Conservation (phyloP, 371 early-diverging fungal species). For the Mucor piriformis region DNA sequence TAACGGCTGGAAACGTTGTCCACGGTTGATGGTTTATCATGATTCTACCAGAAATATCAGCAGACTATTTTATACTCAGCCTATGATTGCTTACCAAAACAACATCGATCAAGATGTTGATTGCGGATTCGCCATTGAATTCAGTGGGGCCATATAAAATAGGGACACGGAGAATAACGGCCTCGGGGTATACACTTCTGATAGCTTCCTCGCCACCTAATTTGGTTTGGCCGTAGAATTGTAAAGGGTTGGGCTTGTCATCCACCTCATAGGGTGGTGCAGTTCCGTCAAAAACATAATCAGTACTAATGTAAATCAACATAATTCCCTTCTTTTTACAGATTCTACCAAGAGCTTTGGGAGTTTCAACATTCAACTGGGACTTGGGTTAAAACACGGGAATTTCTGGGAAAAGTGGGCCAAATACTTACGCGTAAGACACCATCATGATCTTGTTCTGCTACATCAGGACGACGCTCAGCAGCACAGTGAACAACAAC, state of each 20-base stretch:
- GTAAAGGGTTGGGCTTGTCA: constrained; percentile 76
- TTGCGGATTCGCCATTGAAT: constrained; percentile 75
- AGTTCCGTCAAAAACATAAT: constrained; percentile 91
- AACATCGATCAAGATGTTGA: constrained; percentile 70
- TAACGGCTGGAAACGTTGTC: constrained; percentile 75
- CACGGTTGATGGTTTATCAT: constrained; percentile 50
- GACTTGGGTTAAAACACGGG: too few species aligned
- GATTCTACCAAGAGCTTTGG: constrained; percentile 59
- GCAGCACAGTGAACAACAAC: constrained; percentile 88
- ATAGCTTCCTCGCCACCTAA: constrained; percentile 75
- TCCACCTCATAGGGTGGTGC: constrained; percentile 76
- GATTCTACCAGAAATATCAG: constrained; percentile 22
- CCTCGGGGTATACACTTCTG: constrained; percentile 51
- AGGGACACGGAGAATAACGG: constrained; percentile 79
- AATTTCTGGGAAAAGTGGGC: too few species aligned
- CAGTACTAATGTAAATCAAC: constrained; percentile 86
- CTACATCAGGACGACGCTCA: constrained; percentile 86
- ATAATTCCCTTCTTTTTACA: constrained; percentile 52
- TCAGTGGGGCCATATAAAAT: constrained; percentile 77
- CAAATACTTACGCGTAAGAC: constrained; percentile 54
- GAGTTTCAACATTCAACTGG: constrained; percentile 70
- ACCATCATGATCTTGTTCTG: constrained; percentile 65
- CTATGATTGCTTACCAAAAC: constrained; percentile 46
- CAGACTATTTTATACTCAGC: not conserved
- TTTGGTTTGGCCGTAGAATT: constrained; percentile 82